Base-by-base conservation (phyloP, 2,329 filamentous ascomycete genomes). In the Lasiodiplodia sp. region DNA sequence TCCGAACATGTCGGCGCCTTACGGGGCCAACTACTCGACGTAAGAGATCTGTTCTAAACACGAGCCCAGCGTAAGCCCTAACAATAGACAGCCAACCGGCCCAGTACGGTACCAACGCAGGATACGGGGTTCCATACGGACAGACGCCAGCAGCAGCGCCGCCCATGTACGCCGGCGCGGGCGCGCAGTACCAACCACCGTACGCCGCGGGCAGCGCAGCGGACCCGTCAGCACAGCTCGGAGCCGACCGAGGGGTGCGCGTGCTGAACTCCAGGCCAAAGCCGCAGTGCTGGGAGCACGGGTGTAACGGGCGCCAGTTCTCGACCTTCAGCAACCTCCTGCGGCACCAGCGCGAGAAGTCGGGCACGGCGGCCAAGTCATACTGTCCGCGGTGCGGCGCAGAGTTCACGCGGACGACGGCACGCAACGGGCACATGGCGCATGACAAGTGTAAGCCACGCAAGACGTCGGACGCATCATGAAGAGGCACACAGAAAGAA, bases 241-340 rank as follows among this genome's bases (percentile, higher is more conserved):
- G 52, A 23, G 70, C 60, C 38, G 58, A 68, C 37, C 75, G 79
- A 47, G 65, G 88, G 72, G 89, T 92, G 49, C 86, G 92, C 69
- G 88, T 94, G 18, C 86, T 94, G 21, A 91, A 92, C 78, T 90
- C 89, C 73, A 87, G 92, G 72, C 93, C 93, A n/a, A 97, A 97
- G 82, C 94, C 94, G 56, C 93, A 97, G 78, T 97, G 95, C 80
- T 98, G 93, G 92, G 95, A 97, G 70, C 95, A 98, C 76, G 95
- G 94, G 12, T 98, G 95, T 84, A 97, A 97, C 75, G 95, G 95
- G 23, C 90, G 94, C 37, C 92, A 97, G 76, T 98, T 98, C 77
- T 97, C 93, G 21, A 97, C 95, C 3, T 97, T 97, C 78, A 97
- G 94, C 87, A 97, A 97, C 78, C 87, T 97, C 3, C 84, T 97